Conservation (phyloP, 352 stramenopile genomes). For the Peronospora belbahrii region DNA sequence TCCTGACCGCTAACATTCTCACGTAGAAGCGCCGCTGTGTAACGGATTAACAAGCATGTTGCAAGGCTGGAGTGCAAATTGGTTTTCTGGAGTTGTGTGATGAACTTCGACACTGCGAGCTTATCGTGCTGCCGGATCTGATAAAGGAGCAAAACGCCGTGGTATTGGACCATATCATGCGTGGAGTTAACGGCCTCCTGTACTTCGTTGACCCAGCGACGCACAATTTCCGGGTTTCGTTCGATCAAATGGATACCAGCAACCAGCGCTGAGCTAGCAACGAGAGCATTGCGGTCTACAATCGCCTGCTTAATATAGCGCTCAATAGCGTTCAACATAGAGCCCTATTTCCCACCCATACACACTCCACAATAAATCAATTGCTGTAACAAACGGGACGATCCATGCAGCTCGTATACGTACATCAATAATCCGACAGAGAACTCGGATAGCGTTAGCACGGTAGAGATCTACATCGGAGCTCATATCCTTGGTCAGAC, state of each 20-base stretch:
- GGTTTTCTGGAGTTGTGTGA: slow-evolving; percentile 89
- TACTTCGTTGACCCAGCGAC: slow-evolving; percentile 96
- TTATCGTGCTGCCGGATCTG: slow-evolving; percentile 98
- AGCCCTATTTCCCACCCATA: slow-evolving; percentile 36
- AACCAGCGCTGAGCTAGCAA: slow-evolving; percentile 95
- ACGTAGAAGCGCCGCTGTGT: slow-evolving; percentile 88
- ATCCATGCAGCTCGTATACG: slow-evolving; percentile 4
- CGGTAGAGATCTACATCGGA: slow-evolving; percentile 96
- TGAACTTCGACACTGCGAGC: slow-evolving; percentile 95
- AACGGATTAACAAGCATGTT: slow-evolving; percentile 96
- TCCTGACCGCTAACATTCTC: slow-evolving; percentile 84
- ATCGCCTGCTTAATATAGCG: slow-evolving; percentile 99
- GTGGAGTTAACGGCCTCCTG: slow-evolving; percentile 93
- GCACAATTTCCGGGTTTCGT: slow-evolving; percentile 87
- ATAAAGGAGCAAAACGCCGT: slow-evolving; percentile 97
- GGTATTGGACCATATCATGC: slow-evolving; percentile 99
- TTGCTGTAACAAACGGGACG: not conserved
- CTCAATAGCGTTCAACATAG: slow-evolving; percentile 88
- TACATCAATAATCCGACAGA: slow-evolving; percentile 93
- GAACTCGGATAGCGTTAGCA: slow-evolving; percentile 97
- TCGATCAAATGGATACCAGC: slow-evolving; percentile 94
- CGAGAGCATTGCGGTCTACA: slow-evolving; percentile 95
- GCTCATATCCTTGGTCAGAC: slow-evolving; percentile 99
- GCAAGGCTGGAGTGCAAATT: slow-evolving; percentile 91
- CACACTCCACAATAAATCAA: slow-evolving; percentile 4